Evolutionary conservation across 2,329 filamentous ascomycete species (phyloP), one percentile per base, ranked within the genome.

Genomic region (Parastagonospora avenae): DNA sequence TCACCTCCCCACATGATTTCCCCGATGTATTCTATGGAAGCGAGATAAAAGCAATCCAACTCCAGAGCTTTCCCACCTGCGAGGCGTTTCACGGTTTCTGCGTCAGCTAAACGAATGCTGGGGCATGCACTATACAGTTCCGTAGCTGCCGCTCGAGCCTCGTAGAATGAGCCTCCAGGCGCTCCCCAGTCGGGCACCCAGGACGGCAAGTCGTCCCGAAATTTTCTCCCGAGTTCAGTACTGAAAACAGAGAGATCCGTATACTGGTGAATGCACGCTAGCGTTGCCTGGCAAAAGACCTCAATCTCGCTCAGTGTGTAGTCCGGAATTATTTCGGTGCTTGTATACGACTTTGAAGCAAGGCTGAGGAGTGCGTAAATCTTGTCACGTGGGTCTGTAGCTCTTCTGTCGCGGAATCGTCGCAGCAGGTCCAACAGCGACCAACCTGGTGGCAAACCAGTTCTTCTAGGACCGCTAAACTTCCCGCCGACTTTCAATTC

Each of bases 101-200:
- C 2, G 12, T 14, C 10, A 3, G 19, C 19, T 33, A 4, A 32
- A 15, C 4, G 10, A 31, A 10, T 4, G 0, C 1, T 30, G 5
- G 30, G 29, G 33, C 16, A 51, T 4, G 41, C 40, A 15, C 41
- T 32, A 33, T 55, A 60, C 11, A 49, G 35, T 7, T 33, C 11
- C 2, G 46, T 32, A 16, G 47, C 45, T 28, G 52, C 35, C 2
- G 48, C 37, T 3, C 52, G 45, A 4, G 30, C 15, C 2, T 19
- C 14, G 10, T 48, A 50, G n/a, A 27, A 42, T 2, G 41, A 31
- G 10, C 42, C 32, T 11, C 50, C 50, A 4, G 56, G 54, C 5
- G 52, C 42, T 19, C 14, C 15, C 40, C 58, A 67, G 39, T 66
- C 58, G 0, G 63, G 59, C 4, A 60, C 64, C 61, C 59, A 66